Conservation (phyloP, 108 stramenopile species). For the Pseudonitzschia multistriata region DNA sequence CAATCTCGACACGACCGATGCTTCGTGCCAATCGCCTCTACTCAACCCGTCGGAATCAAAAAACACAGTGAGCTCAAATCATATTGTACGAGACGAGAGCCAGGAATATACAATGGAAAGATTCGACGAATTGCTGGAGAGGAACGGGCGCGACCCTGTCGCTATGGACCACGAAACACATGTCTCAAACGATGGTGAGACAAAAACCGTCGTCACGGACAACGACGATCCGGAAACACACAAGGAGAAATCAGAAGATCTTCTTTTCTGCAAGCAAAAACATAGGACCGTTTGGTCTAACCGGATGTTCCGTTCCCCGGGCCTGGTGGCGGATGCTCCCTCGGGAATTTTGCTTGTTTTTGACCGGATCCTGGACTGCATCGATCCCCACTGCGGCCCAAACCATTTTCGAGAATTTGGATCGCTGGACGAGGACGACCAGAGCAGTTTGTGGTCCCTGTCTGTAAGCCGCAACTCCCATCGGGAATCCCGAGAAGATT, state of each 20-base stretch:
- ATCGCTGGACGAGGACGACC: conserved; percentile 1
- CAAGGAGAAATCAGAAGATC: background rate
- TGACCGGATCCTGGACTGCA: conserved; percentile 17
- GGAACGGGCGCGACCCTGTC: background rate
- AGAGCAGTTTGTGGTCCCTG: background rate
- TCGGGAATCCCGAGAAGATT: background rate
- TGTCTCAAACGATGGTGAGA: background rate
- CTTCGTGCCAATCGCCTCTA: background rate
- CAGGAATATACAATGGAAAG: conserved; percentile 5
- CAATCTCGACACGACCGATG: background rate
- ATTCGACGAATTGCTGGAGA: background rate
- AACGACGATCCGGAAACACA: background rate
- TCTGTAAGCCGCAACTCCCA: background rate
- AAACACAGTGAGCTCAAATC: background rate
- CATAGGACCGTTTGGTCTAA: background rate
- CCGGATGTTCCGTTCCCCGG: background rate
- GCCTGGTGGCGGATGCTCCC: background rate
- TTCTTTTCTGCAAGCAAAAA: too few relatives aligned
- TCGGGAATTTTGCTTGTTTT: conserved; percentile 9
- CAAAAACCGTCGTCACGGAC: too few relatives aligned
- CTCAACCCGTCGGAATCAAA: background rate
- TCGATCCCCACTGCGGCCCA: background rate
- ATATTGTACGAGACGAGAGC: background rate
- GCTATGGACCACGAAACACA: background rate
- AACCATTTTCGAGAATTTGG: background rate